A percentile compares a stretch with the other conserved stretches of the same genome.
Conservation (phyloP, 2,329 filamentous ascomycete genomes). For the Alternaria triticina region DNA sequence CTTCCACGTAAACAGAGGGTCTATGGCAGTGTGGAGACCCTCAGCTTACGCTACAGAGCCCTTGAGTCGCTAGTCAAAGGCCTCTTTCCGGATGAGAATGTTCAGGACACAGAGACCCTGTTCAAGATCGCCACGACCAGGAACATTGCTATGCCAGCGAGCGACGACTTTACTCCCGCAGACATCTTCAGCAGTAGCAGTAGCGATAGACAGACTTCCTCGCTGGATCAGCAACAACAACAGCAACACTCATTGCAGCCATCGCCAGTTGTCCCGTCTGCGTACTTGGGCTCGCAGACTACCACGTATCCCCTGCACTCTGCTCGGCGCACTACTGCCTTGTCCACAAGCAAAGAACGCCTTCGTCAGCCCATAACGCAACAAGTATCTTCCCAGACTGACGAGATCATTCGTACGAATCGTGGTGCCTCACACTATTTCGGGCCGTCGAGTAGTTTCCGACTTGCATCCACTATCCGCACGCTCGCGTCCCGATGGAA, state of each 20-base stretch:
- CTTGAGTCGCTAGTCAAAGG: slow-evolving; percentile 53
- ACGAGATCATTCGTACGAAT: slow-evolving; percentile 26
- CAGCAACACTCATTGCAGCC: slow-evolving; percentile 9
- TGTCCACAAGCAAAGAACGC: slow-evolving; percentile 6
- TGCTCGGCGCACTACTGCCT: slow-evolving; percentile 10
- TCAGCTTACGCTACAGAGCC: slow-evolving; percentile 53
- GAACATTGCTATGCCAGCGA: slow-evolving; percentile 47
- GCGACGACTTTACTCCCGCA: slow-evolving; percentile 33
- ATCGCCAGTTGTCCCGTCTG: slow-evolving; percentile 1
- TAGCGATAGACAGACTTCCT: slow-evolving; percentile 2
- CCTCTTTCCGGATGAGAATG: slow-evolving; percentile 50
- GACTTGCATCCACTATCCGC: slow-evolving; percentile 30
- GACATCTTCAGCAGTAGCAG: slow-evolving; percentile 29
- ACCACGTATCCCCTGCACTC: slow-evolving; percentile 8
- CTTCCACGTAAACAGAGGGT: slow-evolving; percentile 54
- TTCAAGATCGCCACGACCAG: slow-evolving; percentile 50
- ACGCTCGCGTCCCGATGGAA: slow-evolving; percentile 30
- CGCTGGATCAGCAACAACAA: slow-evolving; percentile 4
- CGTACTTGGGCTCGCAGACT: background rate
- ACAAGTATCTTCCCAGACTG: slow-evolving; percentile 12
- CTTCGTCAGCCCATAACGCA: slow-evolving; percentile 20
- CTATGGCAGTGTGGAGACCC: slow-evolving; percentile 56
- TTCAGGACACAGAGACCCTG: slow-evolving; percentile 48
- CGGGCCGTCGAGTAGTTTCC: slow-evolving; percentile 36
- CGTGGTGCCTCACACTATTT: slow-evolving; percentile 35